Evolutionary conservation across 148 eudicot species (phyloP).

Genomic region (Fallopia convolvulus): DNA sequence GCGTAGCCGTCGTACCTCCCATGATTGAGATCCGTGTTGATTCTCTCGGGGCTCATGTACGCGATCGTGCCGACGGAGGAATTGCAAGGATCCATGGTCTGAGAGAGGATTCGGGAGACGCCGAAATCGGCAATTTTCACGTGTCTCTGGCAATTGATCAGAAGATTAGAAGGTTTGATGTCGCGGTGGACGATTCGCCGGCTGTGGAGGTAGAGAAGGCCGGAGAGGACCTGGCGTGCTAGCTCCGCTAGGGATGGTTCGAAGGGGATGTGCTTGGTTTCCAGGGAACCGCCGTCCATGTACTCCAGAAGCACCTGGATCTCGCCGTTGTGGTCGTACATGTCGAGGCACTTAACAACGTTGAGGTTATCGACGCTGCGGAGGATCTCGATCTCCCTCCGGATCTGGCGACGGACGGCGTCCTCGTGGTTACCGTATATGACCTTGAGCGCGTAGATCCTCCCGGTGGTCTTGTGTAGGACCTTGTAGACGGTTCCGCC

Average conservation of each 20-base stretch:
- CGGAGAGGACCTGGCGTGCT: slow-evolving; percentile 50
- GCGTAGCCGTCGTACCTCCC: slow-evolving; percentile 74
- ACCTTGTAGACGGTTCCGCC: slow-evolving; percentile 90
- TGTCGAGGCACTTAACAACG: slow-evolving; percentile 63
- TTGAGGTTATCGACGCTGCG: slow-evolving; percentile 59
- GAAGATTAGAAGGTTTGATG: slow-evolving; percentile 69
- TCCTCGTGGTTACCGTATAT: slow-evolving; percentile 83
- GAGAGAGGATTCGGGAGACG: slow-evolving; percentile 48
- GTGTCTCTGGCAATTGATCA: slow-evolving; percentile 34
- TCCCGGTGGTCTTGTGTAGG: slow-evolving; percentile 45
- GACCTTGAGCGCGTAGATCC: slow-evolving; percentile 60
- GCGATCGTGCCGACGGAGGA: slow-evolving; percentile 84
- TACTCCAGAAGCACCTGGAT: slow-evolving; percentile 71
- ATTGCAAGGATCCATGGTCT: slow-evolving; percentile 82
- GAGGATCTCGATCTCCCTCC: slow-evolving; percentile 76
- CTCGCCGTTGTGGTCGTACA: slow-evolving; percentile 67
- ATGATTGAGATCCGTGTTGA: slow-evolving; percentile 74
- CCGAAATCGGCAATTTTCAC: slow-evolving; percentile 86
- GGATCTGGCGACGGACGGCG: slow-evolving; percentile 62
- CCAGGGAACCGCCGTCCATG: slow-evolving; percentile 72
- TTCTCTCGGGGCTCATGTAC: slow-evolving; percentile 81
- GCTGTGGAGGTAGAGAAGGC: slow-evolving; percentile 52
- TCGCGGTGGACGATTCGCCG: slow-evolving; percentile 68
- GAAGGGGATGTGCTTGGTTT: slow-evolving; percentile 35
- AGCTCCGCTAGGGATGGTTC: slow-evolving; percentile 49